Conservation (phyloP, 805 yeast species). For the Candida sonorensis region DNA sequence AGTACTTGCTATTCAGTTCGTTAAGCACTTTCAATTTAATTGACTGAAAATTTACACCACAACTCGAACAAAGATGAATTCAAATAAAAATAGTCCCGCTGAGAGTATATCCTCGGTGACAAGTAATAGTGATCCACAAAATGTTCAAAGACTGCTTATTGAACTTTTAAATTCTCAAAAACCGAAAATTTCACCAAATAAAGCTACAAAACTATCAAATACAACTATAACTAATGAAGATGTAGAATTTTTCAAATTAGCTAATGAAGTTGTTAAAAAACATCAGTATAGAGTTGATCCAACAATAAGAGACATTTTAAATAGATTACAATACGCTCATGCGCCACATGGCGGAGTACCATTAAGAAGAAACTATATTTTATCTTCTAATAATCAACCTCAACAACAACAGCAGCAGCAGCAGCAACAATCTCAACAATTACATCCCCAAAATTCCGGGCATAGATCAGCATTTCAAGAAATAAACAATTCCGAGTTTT, state of each 20-base stretch:
- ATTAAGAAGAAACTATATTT: constrained; percentile 18
- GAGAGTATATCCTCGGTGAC: not conserved
- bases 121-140: constrained; percentile 7
- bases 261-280: constrained; percentile 50
- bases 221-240: constrained; percentile 38
- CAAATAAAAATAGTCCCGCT: not conserved
- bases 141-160: constrained; percentile 17
- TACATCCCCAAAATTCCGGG: not conserved
- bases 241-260: constrained; percentile 47
- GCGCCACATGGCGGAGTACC: constrained; percentile 54
- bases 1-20: no score
- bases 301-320: constrained; percentile 51
- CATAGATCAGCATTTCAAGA: not conserved
- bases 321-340: constrained; percentile 50
- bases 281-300: constrained; percentile 47
- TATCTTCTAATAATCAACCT: not conserved
- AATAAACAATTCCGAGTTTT: no score
- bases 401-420: constrained; percentile 2
- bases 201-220: constrained; percentile 12
- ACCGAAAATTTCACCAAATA: constrained; percentile 19
- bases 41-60: not conserved
- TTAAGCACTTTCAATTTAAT: no score
- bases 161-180: constrained; percentile 23
- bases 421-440: no score
- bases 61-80: constrained; percentile 1